Evolutionary conservation across 163 green algal species (phyloP).

Genomic region (Scenedesmus sp.): DNA sequence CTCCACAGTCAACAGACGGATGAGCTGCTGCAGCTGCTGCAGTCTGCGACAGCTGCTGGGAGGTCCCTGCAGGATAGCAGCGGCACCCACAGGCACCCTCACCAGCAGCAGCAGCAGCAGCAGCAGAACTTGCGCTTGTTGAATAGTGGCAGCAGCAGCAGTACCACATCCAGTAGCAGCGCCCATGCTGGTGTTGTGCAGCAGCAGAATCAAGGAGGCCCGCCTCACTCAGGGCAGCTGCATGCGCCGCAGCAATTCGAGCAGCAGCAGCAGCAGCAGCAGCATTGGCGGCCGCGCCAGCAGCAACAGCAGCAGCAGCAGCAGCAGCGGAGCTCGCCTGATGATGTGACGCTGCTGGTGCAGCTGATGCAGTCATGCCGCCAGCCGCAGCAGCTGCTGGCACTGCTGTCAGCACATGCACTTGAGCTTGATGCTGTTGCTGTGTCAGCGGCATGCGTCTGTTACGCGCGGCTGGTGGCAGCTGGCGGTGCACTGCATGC

Average conservation of each 20-base stretch:
- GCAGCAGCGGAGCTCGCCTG: not conserved
- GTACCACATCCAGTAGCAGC: not conserved
- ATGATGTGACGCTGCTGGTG: constrained; percentile 26
- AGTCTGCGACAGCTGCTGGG: constrained; percentile 9
- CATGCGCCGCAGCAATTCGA: not conserved
- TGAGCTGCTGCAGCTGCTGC: constrained; percentile 31
- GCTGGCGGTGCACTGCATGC: not conserved
- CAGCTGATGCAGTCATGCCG: constrained; percentile 5
- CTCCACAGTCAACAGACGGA: constrained; percentile 23
- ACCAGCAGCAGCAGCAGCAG: constrained; percentile 18
- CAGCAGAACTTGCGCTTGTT: not conserved
- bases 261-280: not conserved
- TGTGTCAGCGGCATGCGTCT: constrained; percentile 27
- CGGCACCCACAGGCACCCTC: not conserved
- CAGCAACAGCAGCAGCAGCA: constrained; percentile 24
- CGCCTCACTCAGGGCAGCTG: not conserved
- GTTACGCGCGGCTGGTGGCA: not conserved
- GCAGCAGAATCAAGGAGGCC: constrained; percentile 24
- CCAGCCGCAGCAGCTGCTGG: constrained; percentile 24
- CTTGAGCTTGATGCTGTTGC: constrained; percentile 6
- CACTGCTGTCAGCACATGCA: constrained; percentile 18
- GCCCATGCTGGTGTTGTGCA: not conserved
- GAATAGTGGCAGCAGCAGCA: not conserved
- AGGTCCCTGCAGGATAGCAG: not conserved
- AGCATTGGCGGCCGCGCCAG: not conserved